Base-by-base conservation (phyloP, 2,329 filamentous ascomycete species). In the Paradendryphiella salina region DNA sequence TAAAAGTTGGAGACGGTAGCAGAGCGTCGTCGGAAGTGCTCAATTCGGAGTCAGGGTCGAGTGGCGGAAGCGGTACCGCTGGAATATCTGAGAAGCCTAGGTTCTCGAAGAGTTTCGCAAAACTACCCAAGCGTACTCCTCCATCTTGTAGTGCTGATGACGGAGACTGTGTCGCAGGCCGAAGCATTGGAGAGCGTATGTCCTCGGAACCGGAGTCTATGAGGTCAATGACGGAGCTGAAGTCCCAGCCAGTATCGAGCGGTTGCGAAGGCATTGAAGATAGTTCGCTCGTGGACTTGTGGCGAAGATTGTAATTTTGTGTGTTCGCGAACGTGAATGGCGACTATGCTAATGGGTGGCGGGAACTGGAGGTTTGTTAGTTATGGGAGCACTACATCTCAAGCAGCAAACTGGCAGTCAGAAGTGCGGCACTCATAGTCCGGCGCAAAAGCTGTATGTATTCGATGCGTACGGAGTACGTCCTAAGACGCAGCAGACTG, bases 1-100 rank as follows among this genome's bases (percentile, higher is more conserved):
- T 32, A 17, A 57, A 32, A 9, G 48, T 18, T 6, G 61, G 60
- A 6, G 61, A 60, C 1, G 62, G 61, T 33, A 60, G 26, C 6
- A 70, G 61, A 29, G 72, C 74, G n/a, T 77, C 76, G 50, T 78
- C 76, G 8, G 75, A 77, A 23, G 71, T 72, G 47, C 77, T 78
- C 1, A 63, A 71, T 48, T 65, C 68, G 10, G 61, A 65, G 6
- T 67, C 55, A 3, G 60, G 49, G 13, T 66, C 61, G 15, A 62
- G 50, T 23, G 66, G 59, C 37, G 57, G 59, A 32, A 64, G 17
- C n/a, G 59, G 54, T 13, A 54, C 37, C 9, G 58, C 62, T 7
- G 46, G 49, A 4, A 51, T 45, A 23, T 61, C 60, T 9, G 70
- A 58, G 7, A 74, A 66, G 26, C 76, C 77, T 15, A 80, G 60